These are phyloP conservation scores for Tribonema minus DNA, from an alignment of 108 stramenopile species.

Conservation along the genomic window DNA sequence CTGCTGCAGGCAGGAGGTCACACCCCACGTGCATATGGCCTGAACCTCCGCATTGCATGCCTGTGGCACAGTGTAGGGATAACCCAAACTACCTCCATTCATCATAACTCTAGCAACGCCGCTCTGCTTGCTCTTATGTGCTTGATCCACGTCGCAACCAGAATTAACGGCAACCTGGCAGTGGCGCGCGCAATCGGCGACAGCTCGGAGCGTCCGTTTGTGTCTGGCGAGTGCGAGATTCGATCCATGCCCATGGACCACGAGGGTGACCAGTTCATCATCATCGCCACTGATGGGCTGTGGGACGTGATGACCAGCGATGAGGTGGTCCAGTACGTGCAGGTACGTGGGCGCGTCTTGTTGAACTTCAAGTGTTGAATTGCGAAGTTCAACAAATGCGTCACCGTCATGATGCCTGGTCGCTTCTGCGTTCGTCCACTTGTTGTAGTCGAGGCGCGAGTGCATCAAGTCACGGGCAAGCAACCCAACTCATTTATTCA, in stretches of 20 bases:
- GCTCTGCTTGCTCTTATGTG: too few species aligned
- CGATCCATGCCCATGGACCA: slow-evolving; percentile 43
- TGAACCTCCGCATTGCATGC: too few species aligned
- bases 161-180: slow-evolving; percentile 91
- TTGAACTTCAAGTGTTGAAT: neutral
- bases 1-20: too few species aligned
- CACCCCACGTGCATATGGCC: too few species aligned
- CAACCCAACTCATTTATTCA: too few species aligned
- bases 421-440: neutral
- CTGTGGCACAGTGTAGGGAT: too few species aligned
- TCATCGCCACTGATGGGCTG: slow-evolving; percentile 84
- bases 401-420: too few species aligned
- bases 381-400: too few species aligned
- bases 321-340: slow-evolving; percentile 81
- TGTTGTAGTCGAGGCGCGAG: too few species aligned
- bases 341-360: neutral
- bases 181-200: slow-evolving; percentile 90
- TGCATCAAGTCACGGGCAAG: too few species aligned
- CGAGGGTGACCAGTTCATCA: slow-evolving; percentile 58
- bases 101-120: too few species aligned
- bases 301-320: slow-evolving; percentile 95
- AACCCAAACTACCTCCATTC: too few species aligned
- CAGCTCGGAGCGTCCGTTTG: slow-evolving; percentile 72
- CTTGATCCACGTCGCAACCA: neutral
- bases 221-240: slow-evolving; percentile 40